Conservation (phyloP, 192 early-diverging fungal genomes). For the Coemansia sp. region DNA sequence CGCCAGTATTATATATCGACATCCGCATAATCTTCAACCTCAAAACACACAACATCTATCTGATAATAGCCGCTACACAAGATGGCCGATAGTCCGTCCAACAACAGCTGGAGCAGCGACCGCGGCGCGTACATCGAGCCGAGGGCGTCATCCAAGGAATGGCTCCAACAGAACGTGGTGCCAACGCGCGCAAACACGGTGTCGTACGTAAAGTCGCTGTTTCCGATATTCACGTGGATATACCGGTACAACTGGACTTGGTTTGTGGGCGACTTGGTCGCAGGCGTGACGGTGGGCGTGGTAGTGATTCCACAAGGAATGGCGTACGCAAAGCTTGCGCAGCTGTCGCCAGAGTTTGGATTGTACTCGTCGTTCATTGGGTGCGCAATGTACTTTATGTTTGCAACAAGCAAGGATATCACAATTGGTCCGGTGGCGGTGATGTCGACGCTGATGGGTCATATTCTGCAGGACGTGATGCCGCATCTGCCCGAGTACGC, state of each 20-base stretch:
- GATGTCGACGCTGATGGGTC: slow-evolving; percentile 72
- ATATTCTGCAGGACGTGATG: slow-evolving; percentile 56
- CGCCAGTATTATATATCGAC: too few species aligned
- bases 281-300: slow-evolving; percentile 72
- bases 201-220: slow-evolving; percentile 39
- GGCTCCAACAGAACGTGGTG: slow-evolving; percentile 34
- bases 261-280: slow-evolving; percentile 67
- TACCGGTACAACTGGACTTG: slow-evolving; percentile 59
- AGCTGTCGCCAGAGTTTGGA: slow-evolving; percentile 70
- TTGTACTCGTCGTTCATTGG: slow-evolving; percentile 77
- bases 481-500: slow-evolving; percentile 51
- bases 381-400: slow-evolving; percentile 65
- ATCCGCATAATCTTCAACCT: too few species aligned
- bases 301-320: slow-evolving; percentile 75
- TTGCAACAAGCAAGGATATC: slow-evolving; percentile 74
- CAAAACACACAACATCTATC: neutral
- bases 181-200: slow-evolving; percentile 16
- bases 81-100: neutral
- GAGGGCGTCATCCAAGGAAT: slow-evolving; percentile 36
- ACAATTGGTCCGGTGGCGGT: slow-evolving; percentile 79
- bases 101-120: neutral
- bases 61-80: neutral
- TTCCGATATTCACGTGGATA: slow-evolving; percentile 54
- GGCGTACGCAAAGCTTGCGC: slow-evolving; percentile 76
- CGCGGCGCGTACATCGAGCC: slow-evolving; percentile 43